These are phyloP conservation scores for Pleurotus tuber-regium DNA, from an alignment of 768 basidiomycete species.

Conservation along the genomic window DNA sequence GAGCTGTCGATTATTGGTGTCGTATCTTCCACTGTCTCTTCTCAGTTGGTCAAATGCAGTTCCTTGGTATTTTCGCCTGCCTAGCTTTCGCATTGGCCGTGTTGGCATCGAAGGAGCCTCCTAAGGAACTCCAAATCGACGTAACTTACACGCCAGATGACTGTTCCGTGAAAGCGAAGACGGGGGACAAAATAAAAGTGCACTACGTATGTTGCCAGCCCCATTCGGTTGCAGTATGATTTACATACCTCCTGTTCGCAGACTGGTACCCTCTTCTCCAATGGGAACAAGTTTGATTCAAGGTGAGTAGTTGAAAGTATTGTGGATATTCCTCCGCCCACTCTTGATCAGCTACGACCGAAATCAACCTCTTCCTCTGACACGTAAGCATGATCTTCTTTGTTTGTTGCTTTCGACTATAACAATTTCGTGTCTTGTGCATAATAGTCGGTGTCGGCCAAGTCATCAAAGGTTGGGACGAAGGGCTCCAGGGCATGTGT, in stretches of 20 bases:
- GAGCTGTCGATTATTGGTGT: no score
- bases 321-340: neutral
- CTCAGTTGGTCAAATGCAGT: no score
- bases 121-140: conserved; percentile 59
- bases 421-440: neutral
- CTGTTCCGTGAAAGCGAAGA: conserved; percentile 52
- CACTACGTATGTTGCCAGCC: conserved; percentile 65
- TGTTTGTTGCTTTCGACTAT: neutral
- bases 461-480: conserved; percentile 87
- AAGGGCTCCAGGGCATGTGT: conserved; percentile 84
- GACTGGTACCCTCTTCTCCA: conserved; percentile 77
- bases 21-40: no score
- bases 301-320: conserved; percentile 47
- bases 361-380: conserved; percentile 71
- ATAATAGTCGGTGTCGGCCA: conserved; percentile 70
- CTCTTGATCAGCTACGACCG: conserved; percentile 66
- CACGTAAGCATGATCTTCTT: no score
- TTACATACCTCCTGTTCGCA: conserved; percentile 25
- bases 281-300: conserved; percentile 87
- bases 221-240: no score
- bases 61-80: conserved; percentile 45
- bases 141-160: conserved; percentile 56
- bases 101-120: conserved; percentile 35
- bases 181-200: conserved; percentile 65
- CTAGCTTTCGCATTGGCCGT: conserved; percentile 46